A percentile compares a stretch with the other conserved stretches of the same genome.
Conservation (phyloP, 1,139 yeast genomes). For the Zygoascus meyerae region DNA sequence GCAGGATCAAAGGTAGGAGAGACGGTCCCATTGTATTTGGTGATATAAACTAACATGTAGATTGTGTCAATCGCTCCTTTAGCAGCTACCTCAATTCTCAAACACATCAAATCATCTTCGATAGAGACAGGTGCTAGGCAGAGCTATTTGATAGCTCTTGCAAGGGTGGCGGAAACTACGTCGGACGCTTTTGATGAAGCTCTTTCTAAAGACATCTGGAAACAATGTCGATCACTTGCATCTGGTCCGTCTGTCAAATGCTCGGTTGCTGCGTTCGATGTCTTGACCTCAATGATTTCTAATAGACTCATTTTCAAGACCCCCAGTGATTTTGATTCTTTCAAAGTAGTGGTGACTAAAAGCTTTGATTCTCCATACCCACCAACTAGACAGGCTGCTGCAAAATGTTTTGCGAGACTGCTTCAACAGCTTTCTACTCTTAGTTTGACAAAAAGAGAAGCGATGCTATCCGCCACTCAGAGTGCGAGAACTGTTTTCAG, state of each 20-base stretch:
- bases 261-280: constrained; percentile 29
- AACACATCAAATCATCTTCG: constrained; percentile 24
- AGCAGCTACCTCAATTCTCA: constrained; percentile 28
- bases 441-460: constrained; percentile 21
- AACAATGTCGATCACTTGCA: constrained; percentile 24
- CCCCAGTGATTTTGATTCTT: constrained; percentile 30
- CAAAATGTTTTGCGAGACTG: constrained; percentile 29
- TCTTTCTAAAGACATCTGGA: constrained; percentile 32
- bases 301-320: constrained; percentile 25
- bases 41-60: constrained; percentile 13
- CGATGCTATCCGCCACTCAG: constrained; percentile 10
- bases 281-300: constrained; percentile 21
- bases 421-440: constrained; percentile 22
- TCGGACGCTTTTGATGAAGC: constrained; percentile 34
- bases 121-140: constrained; percentile 29
- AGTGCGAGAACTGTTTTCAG: neutral
- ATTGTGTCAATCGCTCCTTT: constrained; percentile 32
- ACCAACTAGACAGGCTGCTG: constrained; percentile 31
- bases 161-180: constrained; percentile 22
- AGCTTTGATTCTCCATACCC: constrained; percentile 28
- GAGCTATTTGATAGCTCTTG: constrained; percentile 25
- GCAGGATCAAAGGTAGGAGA: constrained; percentile 26
- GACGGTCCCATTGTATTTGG: neutral
- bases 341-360: constrained; percentile 24
- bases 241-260: constrained; percentile 31